phyloP scores from a whole-genome alignment of 345 rosid species.

The Syzygium grande region DNA sequence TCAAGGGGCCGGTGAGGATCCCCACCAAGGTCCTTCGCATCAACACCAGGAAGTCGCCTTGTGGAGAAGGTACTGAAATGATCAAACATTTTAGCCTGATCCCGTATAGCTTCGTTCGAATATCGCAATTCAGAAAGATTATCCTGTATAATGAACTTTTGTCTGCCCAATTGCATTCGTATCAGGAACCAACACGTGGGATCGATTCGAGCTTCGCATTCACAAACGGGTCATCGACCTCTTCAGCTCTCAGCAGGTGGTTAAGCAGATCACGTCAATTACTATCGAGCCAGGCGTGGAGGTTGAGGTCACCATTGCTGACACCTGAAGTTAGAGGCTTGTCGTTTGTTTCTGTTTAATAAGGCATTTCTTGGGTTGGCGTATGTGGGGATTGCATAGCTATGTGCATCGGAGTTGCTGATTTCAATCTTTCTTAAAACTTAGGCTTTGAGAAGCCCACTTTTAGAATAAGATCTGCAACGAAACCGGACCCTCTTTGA shows the following conservation, averaged over 20 bases:
- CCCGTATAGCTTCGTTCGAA: not conserved
- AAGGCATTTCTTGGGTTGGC: not conserved
- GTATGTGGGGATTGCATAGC: not conserved
- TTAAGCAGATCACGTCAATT: constrained; percentile 11
- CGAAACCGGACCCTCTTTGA: not conserved
- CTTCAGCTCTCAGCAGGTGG: constrained; percentile 2
- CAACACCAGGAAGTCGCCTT: constrained; percentile 15
- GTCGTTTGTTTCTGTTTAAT: not conserved
- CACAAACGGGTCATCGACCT: constrained; percentile 15
- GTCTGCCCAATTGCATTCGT: not conserved
- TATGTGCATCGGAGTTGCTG: not conserved
- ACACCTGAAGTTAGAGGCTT: not conserved
- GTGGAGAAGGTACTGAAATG: constrained; percentile 11
- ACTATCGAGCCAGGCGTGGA: constrained; percentile 11
- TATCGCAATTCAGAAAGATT: not conserved
- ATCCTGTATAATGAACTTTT: not conserved
- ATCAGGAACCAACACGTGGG: constrained; percentile 11
- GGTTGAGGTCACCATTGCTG: constrained; percentile 15
- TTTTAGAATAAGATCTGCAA: not conserved
- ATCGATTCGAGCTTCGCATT: constrained; percentile 9
- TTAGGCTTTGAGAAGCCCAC: not conserved
- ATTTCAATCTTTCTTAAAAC: not conserved
- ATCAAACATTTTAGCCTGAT: not conserved
- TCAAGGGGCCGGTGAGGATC: constrained; percentile 18
- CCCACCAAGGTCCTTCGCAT: constrained; percentile 19